Conservation (phyloP, 495 filamentous ascomycete species). For the Letharia columbiana region DNA sequence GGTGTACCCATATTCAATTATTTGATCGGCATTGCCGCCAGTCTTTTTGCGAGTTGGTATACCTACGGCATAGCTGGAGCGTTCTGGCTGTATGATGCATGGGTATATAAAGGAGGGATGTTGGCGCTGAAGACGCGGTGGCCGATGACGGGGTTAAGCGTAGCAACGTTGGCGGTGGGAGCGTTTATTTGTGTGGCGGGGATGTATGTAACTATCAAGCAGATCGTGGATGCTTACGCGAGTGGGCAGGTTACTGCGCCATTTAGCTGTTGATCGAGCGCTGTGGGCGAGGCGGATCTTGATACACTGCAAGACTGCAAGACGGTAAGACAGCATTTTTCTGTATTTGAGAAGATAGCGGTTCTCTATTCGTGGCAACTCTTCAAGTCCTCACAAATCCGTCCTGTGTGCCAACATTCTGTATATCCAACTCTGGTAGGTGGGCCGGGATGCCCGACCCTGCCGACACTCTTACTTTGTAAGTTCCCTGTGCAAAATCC, state of each 20-base stretch:
- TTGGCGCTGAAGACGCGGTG: slow-evolving; percentile 27
- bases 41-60: slow-evolving; percentile 35
- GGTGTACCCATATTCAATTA: slow-evolving; percentile 49
- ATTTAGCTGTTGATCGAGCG: slow-evolving; percentile 21
- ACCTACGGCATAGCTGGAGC: slow-evolving; percentile 41
- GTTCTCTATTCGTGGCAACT: too few relatives aligned
- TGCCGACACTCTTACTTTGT: too few relatives aligned
- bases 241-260: slow-evolving; percentile 18
- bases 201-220: slow-evolving; percentile 44
- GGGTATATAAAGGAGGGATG: slow-evolving; percentile 34
- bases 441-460: too few relatives aligned
- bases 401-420: too few relatives aligned
- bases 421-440: too few relatives aligned
- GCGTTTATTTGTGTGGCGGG: slow-evolving; percentile 45
- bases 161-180: slow-evolving; percentile 35
- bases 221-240: slow-evolving; percentile 33
- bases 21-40: slow-evolving; percentile 40
- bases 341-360: too few relatives aligned
- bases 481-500: too few relatives aligned
- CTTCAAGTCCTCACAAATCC: too few relatives aligned
- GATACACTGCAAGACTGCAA: too few relatives aligned
- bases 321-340: too few relatives aligned
- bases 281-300: too few relatives aligned
- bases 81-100: slow-evolving; percentile 36
- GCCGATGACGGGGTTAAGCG: slow-evolving; percentile 36